Evolutionary conservation across 768 basidiomycete species (phyloP).

Genomic region (Cyclocybe cylindracea): DNA sequence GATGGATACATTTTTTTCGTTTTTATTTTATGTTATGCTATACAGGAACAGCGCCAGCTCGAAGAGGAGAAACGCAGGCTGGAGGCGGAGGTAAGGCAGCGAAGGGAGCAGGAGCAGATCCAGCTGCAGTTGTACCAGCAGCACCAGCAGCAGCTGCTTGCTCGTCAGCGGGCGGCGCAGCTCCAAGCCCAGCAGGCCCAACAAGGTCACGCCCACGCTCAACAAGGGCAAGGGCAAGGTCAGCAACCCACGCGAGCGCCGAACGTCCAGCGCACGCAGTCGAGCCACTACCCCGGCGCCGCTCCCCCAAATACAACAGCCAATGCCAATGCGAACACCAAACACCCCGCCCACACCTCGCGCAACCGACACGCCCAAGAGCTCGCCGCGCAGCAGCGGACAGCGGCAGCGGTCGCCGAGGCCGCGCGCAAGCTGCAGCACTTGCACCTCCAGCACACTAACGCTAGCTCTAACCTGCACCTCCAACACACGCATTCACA

Average conservation of each 20-base stretch:
- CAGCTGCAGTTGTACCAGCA: conserved; percentile 5
- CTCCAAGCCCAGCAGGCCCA: no score
- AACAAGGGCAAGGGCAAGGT: conserved; percentile 14
- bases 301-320: no score
- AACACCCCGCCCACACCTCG: no score
- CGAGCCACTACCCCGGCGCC: conserved; percentile 22
- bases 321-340: no score
- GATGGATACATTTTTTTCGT: no score
- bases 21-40: no score
- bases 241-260: conserved; percentile 12
- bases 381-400: no score
- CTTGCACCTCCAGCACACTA: no score
- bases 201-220: no score
- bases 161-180: conserved; percentile 15
- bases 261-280: conserved; percentile 24
- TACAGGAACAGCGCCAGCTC: conserved; percentile 5
- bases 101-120: conserved; percentile 12
- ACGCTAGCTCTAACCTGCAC: no score
- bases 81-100: conserved; percentile 1
- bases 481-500: conserved; percentile 42
- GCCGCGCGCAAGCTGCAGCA: conserved; percentile 28
- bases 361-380: no score
- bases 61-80: conserved; percentile 7
- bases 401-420: conserved; percentile 8
- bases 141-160: conserved; percentile 12